Evolutionary conservation across 768 basidiomycete genomes (phyloP).

Genomic region (Suillus bovinus): DNA sequence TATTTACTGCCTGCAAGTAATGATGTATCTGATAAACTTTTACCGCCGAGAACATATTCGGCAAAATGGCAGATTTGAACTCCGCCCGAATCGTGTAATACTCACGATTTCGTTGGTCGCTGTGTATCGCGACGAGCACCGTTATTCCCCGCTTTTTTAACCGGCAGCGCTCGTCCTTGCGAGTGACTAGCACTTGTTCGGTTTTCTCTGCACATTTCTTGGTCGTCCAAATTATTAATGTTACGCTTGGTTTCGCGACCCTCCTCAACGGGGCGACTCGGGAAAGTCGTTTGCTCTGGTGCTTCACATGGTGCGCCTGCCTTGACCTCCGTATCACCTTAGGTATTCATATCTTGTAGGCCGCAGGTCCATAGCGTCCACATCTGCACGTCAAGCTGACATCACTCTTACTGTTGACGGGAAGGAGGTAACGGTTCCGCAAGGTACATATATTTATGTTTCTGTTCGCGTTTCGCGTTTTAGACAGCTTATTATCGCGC

Average conservation of each 20-base stretch:
- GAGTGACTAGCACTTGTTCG: slow-evolving; percentile 18
- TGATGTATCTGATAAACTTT: not conserved
- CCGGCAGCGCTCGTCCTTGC: slow-evolving; percentile 16
- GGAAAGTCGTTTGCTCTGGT: slow-evolving; percentile 51
- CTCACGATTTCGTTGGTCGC: slow-evolving; percentile 31
- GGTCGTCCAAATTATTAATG: slow-evolving; percentile 41
- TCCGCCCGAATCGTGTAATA: slow-evolving; percentile 23
- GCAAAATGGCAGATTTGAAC: slow-evolving; percentile 14
- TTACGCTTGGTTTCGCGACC: slow-evolving; percentile 72
- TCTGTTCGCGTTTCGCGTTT: slow-evolving; percentile 3
- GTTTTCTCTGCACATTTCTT: slow-evolving; percentile 23
- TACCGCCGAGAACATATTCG: not conserved
- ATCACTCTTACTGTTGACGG: slow-evolving; percentile 96
- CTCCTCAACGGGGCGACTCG: slow-evolving; percentile 67
- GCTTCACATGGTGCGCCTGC: slow-evolving; percentile 35
- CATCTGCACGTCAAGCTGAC: slow-evolving; percentile 66
- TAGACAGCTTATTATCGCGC: slow-evolving; percentile 13
- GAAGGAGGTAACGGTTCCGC: slow-evolving; percentile 95
- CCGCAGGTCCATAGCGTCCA: slow-evolving; percentile 63
- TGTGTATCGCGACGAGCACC: slow-evolving; percentile 46
- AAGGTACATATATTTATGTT: slow-evolving; percentile 56
- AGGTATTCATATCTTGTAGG: slow-evolving; percentile 36
- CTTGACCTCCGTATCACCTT: not conserved
- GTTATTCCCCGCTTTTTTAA: slow-evolving; percentile 18
- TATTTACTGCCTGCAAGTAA: slow-evolving; percentile 7